Base-by-base conservation (phyloP, 805 yeast species). In the Yamadazyma sp. region DNA sequence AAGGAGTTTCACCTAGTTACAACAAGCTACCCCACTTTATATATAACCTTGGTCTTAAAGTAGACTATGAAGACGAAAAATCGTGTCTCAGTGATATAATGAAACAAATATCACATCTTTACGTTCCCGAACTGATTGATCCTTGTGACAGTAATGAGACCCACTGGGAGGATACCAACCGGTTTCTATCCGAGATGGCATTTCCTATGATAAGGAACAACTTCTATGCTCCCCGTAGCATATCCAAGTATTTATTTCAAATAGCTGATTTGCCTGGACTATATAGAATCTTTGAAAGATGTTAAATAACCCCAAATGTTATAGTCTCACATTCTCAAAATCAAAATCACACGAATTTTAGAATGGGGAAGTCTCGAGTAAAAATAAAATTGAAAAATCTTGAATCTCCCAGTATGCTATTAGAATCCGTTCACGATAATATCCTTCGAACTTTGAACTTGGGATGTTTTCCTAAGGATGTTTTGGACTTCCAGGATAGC, bases 241-340 rank as follows among this genome's bases (percentile, higher is more conserved):
- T 88, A 24, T 47, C 59, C 4, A 53, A 67, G 10, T 81, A 78
- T 39, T 78, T 89, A 3, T 74, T 86, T 4, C 96, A 91, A 57
- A 78, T 93, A 25, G 97, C 99, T 0, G 89, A 82, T 54, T 60
- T 93, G 20, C 98, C 98, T 2, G 95, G 95, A 0, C 65, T 93
- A 40, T 93, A 93, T 60, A 77, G 73, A 51, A 95, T 95, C 4
- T 93, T 93, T 67, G 99, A 93, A 64, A 71, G 99, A 55, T 93
- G 99, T 52, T 85, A 50, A 58, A 6, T 20, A n/a, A 12, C 13
- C 6, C 16, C 4, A 6, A 25, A 25, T n/a, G 14, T 22, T 22
- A n/a, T n/a, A n/a, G n/a, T 17, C 36, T 17, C 28, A 32, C 36
- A 19, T 11, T 32, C 19, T 10, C 28, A 18, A 4, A n/a, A 23